phyloP scores from a whole-genome alignment of 768 basidiomycete genomes.

The Candolleomyces aberdarensis region DNA sequence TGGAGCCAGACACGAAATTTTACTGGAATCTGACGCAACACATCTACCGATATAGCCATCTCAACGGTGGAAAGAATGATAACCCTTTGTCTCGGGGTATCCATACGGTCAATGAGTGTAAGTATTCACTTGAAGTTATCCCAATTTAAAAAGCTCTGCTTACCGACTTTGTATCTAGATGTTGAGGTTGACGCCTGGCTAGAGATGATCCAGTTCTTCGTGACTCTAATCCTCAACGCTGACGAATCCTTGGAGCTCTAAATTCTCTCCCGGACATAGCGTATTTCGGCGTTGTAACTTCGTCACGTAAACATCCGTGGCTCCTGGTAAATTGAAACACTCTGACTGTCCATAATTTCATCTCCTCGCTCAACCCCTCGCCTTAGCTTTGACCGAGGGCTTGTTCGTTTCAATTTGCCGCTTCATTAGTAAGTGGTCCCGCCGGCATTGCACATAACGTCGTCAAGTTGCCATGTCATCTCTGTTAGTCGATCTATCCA shows the following conservation, averaged over 20 bases:
- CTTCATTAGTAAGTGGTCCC: too few relatives aligned
- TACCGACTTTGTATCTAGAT: conserved; percentile 29
- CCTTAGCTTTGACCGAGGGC: too few relatives aligned
- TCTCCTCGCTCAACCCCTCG: too few relatives aligned
- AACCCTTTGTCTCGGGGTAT: conserved; percentile 35
- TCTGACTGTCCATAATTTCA: too few relatives aligned
- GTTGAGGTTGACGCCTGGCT: conserved; percentile 49
- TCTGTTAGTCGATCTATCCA: too few relatives aligned
- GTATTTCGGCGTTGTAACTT: too few relatives aligned
- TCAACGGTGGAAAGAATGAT: conserved; percentile 30
- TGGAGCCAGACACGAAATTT: conserved; percentile 49
- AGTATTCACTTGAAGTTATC: conserved; percentile 14
- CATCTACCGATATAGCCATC: conserved; percentile 69
- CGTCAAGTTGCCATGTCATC: too few relatives aligned
- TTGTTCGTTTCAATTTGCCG: too few relatives aligned
- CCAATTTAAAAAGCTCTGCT: conserved; percentile 3
- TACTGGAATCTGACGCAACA: conserved; percentile 56
- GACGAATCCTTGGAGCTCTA: conserved; percentile 47
- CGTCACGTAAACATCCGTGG: too few relatives aligned
- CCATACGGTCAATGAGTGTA: conserved; percentile 77
- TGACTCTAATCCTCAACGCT: conserved; percentile 60
- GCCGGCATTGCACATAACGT: not conserved
- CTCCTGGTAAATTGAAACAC: too few relatives aligned
- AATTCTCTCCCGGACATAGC: not conserved
- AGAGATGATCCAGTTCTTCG: conserved; percentile 66